Percentiles rank a stretch among this genome's conserved stretches.
phyloP scores from a whole-genome alignment of 2,329 filamentous ascomycete species.

The Tricladium varicosporioides region DNA sequence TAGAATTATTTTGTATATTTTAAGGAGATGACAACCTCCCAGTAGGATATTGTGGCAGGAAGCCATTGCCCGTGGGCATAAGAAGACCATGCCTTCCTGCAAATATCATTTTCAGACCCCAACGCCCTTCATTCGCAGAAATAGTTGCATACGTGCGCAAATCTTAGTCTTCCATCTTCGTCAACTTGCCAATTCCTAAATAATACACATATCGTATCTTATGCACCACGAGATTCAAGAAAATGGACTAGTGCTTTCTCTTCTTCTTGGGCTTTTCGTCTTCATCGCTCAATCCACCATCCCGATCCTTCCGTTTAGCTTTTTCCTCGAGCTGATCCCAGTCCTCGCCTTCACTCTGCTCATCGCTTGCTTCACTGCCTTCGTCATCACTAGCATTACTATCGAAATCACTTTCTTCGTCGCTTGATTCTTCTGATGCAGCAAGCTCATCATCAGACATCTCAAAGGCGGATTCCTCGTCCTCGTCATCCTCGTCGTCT shows the following conservation, averaged over 20 bases:
- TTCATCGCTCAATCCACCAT: constrained; percentile 65
- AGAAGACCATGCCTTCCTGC: too few relatives aligned
- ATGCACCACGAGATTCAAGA: not conserved
- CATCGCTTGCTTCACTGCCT: constrained; percentile 64
- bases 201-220: not conserved
- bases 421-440: constrained; percentile 70
- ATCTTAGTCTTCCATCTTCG: too few relatives aligned
- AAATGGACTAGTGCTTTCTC: constrained; percentile 48
- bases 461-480: constrained; percentile 91
- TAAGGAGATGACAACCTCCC: too few relatives aligned
- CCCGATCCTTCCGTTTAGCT: constrained; percentile 79
- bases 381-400: constrained; percentile 84
- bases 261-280: constrained; percentile 69
- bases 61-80: too few relatives aligned
- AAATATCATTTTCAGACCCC: too few relatives aligned
- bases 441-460: constrained; percentile 80
- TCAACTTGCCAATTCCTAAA: too few relatives aligned
- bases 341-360: constrained; percentile 79
- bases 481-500: constrained; percentile 73
- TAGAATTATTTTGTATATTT: too few relatives aligned
- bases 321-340: constrained; percentile 96
- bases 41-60: too few relatives aligned
- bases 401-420: constrained; percentile 91
- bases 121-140: too few relatives aligned
- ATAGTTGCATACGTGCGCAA: too few relatives aligned